Base-by-base conservation (phyloP, 805 yeast genomes). In the Wickerhamomyces rabaulensis region DNA sequence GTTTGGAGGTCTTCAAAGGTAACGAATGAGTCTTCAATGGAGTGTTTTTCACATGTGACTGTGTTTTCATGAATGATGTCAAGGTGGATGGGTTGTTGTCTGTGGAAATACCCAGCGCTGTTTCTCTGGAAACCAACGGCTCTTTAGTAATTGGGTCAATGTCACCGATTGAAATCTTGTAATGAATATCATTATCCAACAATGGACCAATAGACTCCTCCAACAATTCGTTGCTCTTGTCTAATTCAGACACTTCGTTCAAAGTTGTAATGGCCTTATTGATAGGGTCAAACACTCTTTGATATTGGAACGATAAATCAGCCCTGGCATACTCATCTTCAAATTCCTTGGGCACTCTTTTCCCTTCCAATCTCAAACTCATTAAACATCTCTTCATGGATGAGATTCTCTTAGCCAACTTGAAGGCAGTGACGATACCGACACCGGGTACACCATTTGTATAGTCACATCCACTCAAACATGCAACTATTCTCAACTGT, bases 391-490 rank as follows among this genome's bases (percentile, higher is more conserved):
- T 70, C 15, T 82, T 83, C 53, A 83, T 71, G 2, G 73, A 70
- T 20, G 67, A 64, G 55, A 72, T 73, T 46, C 75, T 70, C 44
- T 71, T 70, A 2, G 88, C 81, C 39, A 84, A 61, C 37, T 67
- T 69, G 45, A 85, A 76, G 0, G 97, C 95, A 23, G 83, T 86
- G 40, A 80, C 78, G 9, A 90, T 71, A 0, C 99, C 99, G 15
- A 92, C 73, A 2, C 85, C 84, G 0, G 84, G 77, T 7, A 94
- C 71, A 0, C 99, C 99, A 45, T 80, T 79, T 0, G 97, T 87
- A 60, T 94, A 94, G 64, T 94, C 99, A 67, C 99, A 94, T 0
- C 99, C 99, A n/a, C 96, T 79, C 5, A 94, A 61, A 54, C 91
- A 84, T 2, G 96, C 98, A 66, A 88, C 78, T 38, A 81, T 71